A percentile compares a stretch with the other conserved stretches of the same genome.
These are phyloP conservation scores for Pulveroboletus sp. DNA, from an alignment of 768 basidiomycete genomes.

Conservation along the genomic window DNA sequence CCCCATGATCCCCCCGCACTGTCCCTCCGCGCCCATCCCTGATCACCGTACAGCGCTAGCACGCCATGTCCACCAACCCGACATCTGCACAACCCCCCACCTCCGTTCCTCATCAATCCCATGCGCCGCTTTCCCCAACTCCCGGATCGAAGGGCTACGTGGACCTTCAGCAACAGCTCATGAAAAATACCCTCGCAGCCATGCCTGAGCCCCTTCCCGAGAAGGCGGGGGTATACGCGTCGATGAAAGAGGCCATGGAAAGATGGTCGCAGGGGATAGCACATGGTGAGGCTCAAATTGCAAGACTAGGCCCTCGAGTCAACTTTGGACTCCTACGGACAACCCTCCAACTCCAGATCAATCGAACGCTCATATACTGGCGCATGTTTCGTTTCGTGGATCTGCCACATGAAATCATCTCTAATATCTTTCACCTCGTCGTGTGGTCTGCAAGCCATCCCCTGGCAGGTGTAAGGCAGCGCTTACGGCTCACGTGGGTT, in stretches of 20 bases:
- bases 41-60: conserved; percentile 1
- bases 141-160: conserved; percentile 20
- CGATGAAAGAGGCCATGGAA: conserved; percentile 1
- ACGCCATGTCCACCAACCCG: conserved; percentile 14
- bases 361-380: conserved; percentile 30
- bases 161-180: conserved; percentile 15
- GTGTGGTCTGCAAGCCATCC: conserved; percentile 47
- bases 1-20: background rate
- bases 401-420: conserved; percentile 62
- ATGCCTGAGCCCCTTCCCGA: conserved; percentile 16
- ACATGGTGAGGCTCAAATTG: conserved; percentile 20
- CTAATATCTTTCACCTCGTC: conserved; percentile 57
- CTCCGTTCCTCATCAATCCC: background rate
- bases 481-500: conserved; percentile 53
- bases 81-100: conserved; percentile 9
- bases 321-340: conserved; percentile 3
- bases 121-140: conserved; percentile 4
- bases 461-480: conserved; percentile 32
- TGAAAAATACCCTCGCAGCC: conserved; percentile 14
- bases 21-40: background rate
- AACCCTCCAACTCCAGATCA: conserved; percentile 19
- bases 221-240: background rate
- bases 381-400: conserved; percentile 53
- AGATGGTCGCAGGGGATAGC: conserved; percentile 17
- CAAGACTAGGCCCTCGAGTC: conserved; percentile 17